Base-by-base conservation (phyloP, 2,329 filamentous ascomycete genomes). In the Exophiala phaeomuriformis region DNA sequence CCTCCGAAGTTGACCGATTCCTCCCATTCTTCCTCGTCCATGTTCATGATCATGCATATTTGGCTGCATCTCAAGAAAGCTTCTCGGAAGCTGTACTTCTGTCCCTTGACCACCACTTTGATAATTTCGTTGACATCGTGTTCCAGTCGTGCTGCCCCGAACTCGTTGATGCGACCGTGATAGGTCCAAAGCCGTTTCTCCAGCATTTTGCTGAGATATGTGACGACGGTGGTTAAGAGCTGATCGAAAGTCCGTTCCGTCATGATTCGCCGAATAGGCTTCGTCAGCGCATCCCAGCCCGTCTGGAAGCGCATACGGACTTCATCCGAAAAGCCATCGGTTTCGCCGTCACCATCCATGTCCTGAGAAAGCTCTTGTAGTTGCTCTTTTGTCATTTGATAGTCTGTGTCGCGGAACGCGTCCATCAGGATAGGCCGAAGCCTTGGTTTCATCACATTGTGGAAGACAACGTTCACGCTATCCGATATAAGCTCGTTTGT, bases 21-120 rank as follows among this genome's bases (percentile, higher is more conserved):
- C 45, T 91, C 87, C 87, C 90, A 95, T 70, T 96, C 91, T 53
- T 96, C 90, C 33, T 93, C 88, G 67, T 96, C 90, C 89, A 96
- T 94, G 63, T 90, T 91, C 67, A 91, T 83, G 10, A 95, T 82
- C 75, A 94, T 82, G 53, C 86, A 81, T 63, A 95, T 84, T 75
- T 96, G 89, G 55, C 79, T 77, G 53, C 86, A 87, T 64, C 84
- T 81, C 30, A 79, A 77, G 72, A 96, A 95, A 2, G 80, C 71
- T 65, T 95, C 90, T 32, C 88, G 77, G 35, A 93, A 79, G 1
- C 80, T 80, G 66, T 95, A 96, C 64, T 86, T 83, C 3, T 78
- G 79, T 2, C 84, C 87, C 57, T 65, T 69, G 27, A 74, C 69
- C 5, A 72, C 72, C 2, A 68, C 68, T 41, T 66, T 69, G 19